Base-by-base conservation (phyloP, 345 rosid genomes). In the Capsella bursapastoris region DNA sequence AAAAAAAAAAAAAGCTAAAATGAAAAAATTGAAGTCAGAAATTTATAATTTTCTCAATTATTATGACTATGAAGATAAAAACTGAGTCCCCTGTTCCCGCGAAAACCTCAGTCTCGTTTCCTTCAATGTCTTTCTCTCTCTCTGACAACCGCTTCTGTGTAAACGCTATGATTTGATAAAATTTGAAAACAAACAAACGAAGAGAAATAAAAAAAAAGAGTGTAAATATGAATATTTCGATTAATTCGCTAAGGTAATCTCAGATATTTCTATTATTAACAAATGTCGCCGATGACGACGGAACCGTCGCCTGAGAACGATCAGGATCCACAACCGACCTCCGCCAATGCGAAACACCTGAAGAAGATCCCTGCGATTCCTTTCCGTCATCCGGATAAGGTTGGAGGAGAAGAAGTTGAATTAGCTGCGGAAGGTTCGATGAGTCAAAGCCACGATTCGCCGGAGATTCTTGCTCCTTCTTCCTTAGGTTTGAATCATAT, bases 401-500 rank as follows among this genome's bases (percentile, higher is more conserved):
- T 0, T 3, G 40, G 40, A 59, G 53, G 48, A 44, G 6, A 57
- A 56, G 65, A 59, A 55, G 66, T 25, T 4, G 11, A 15, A 16
- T 55, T 35, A 37, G 37, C 63, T 43, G 29, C 15, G 18, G 71
- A 71, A 27, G 56, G 63, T 14, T 71, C 63, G 1, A 49, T 38
- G 75, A 69, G 62, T 56, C 50, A 53, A 71, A 69, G 62, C 53
- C 50, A 53, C 44, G 80, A 73, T 57, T 45, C 85, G 16, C 47
- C 88, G 28, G 83, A 85, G 25, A 84, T 88, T 61, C 63, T 82
- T 7, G 82, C 89, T 51, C 81, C 95, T 53, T 86, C 95, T 4
- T 78, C 87, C 14, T 84, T 90, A 13, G 90, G 94, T 60, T 78
- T 95, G 63, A 92, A 95, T 61, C 87, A 87, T 56, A 95, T 95